Percentiles rank a stretch among this genome's conserved stretches.
These are phyloP conservation scores for Tetrahymena borealis DNA, from an alignment of 73 alveolate species.

Conservation along the genomic window DNA sequence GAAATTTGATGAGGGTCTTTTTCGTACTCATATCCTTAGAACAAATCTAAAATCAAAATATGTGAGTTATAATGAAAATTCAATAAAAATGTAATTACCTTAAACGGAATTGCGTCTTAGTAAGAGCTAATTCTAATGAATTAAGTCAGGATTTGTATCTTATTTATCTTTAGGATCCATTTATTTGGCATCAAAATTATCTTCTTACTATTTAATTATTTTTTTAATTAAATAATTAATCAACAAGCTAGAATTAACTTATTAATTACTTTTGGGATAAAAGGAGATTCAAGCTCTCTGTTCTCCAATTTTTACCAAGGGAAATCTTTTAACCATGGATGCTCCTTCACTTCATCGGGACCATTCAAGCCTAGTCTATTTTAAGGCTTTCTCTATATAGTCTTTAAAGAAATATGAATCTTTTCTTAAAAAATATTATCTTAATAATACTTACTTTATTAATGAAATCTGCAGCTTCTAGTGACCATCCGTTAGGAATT, in stretches of 20 bases:
- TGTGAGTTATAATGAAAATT: not conserved
- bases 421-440: conserved; percentile 1
- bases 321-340: conserved; percentile 91
- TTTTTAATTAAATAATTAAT: not conserved
- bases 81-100: not conserved
- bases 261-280: conserved; percentile 56
- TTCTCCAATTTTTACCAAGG: conserved; percentile 78
- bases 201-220: conserved; percentile 16
- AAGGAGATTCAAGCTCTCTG: conserved; percentile 77
- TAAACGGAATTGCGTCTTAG: conserved; percentile 1
- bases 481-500: conserved; percentile 90
- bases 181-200: conserved; percentile 45
- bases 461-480: conserved; percentile 94
- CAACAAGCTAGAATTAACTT: not conserved
- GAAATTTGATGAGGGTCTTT: not conserved
- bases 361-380: conserved; percentile 88
- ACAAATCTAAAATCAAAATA: not conserved
- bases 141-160: conserved; percentile 29
- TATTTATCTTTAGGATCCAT: conserved; percentile 38
- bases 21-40: conserved; percentile 33
- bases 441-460: conserved; percentile 49
- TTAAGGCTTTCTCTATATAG: conserved; percentile 58
- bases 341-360: conserved; percentile 86
- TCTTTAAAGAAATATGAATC: conserved; percentile 24
- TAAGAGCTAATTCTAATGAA: not conserved